A percentile compares a stretch with the other conserved stretches of the same genome.
phyloP scores from a whole-genome alignment of 331 rosid genomes.

The Stylosanthes scabra region DNA sequence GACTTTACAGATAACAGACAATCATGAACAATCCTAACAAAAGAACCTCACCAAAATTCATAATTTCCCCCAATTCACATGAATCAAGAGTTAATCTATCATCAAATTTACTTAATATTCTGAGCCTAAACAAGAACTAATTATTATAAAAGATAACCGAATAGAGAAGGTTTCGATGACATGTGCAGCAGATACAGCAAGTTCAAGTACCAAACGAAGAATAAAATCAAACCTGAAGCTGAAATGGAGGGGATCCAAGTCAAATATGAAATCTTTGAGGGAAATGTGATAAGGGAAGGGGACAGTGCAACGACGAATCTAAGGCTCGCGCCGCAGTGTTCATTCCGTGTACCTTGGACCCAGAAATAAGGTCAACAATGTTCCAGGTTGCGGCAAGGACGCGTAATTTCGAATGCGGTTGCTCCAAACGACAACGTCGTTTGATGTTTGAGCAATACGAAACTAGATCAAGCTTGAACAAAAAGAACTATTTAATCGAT shows the following conservation, averaged over 20 bases:
- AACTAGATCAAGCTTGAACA: too few species aligned
- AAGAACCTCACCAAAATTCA: slow-evolving; percentile 16
- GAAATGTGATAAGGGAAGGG: background rate
- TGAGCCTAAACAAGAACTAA: slow-evolving; percentile 8
- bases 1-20: slow-evolving; percentile 4
- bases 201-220: background rate
- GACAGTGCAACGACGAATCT: slow-evolving; percentile 15
- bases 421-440: slow-evolving; percentile 35
- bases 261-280: slow-evolving; percentile 23
- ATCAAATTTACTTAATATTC: background rate
- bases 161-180: background rate
- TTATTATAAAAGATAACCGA: background rate
- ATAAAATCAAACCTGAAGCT: slow-evolving; percentile 38
- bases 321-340: background rate
- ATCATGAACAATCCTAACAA: slow-evolving; percentile 11
- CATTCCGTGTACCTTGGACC: slow-evolving; percentile 40
- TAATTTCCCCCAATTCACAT: slow-evolving; percentile 1
- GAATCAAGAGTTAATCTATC: background rate
- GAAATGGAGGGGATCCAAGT: slow-evolving; percentile 12
- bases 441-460: background rate
- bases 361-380: slow-evolving; percentile 18
- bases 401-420: background rate
- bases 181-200: background rate
- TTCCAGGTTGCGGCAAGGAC: background rate
- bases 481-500: too few species aligned